Evolutionary conservation across 805 yeast species (phyloP), one percentile per base, ranked within the genome.

Genomic region (Saturnispora diversa): DNA sequence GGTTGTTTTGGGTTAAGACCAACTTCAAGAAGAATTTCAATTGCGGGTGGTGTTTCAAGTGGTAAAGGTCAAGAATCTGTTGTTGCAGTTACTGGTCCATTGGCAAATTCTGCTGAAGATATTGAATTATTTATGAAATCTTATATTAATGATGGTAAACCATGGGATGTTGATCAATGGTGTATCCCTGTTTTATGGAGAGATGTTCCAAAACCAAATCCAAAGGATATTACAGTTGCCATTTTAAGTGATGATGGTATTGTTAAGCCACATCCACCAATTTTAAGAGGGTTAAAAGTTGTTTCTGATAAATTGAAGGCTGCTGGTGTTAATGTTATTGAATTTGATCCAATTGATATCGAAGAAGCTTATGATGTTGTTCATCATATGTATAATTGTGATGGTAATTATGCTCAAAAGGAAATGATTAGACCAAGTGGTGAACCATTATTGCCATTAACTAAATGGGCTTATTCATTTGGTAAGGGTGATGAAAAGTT

Each of bases 201-300:
- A 54, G 57, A 65, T 5, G 72, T 70, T 33, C 41, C 51, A 19
- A 47, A 31, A 10, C 68, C 65, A 35, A 52, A 55, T n/a, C 63
- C 77, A 3, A 41, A 52, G 23, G 60, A 60, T 17, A 56, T 80
- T 47, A 78, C 77, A 9, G 70, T 80, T 48, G 87, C 78, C 24
- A 69, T 80, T 22, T 63, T 77, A 59, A 74, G 64, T 51, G 80
- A 77, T 50, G 84, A 80, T 55, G 82, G 80, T 19, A 51, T 74
- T 27, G 83, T 78, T 11, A 75, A 70, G 49, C 83, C 84, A 36
- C 73, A 76, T 43, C 84, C 87, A 13, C 84, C 87, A 35, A 65
- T 77, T 32, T 51, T 60, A 13, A 65, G 86, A 50, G 82, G 69
- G 28, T 62, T 84, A 53, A 63, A 74, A 45, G 60, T 64, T 36